Base-by-base conservation (phyloP, 1,139 yeast genomes). In the Starmera stellimalicola region DNA sequence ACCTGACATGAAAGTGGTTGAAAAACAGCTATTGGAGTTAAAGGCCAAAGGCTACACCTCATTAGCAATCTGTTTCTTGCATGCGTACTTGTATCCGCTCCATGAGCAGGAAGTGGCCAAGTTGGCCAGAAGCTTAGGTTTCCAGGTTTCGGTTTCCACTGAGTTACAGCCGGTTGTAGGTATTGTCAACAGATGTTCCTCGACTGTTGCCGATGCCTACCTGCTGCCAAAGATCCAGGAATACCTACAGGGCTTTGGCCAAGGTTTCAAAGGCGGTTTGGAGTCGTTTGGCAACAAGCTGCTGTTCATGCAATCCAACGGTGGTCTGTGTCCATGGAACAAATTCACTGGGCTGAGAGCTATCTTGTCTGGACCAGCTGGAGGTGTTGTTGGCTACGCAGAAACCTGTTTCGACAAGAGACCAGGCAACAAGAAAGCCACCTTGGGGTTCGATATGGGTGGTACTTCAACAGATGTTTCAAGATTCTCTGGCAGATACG, bases 181-280 rank as follows among this genome's bases (percentile, higher is more conserved):
- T 50, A 65, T 70, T 30, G 73, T 79, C 17, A 71, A 81, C 11
- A 60, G 88, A 37, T 78, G 82, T 3, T 76, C 76, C 42, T 76
- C 84, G 14, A 65, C 82, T 6, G 71, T 73, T 11, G 83, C 81
- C 1, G 87, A 80, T 55, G 82, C 87, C 2, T 79, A 79, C 49
- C 57, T 79, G 37, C 75, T 84, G 6, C 88, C 88, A 1, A 77
- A 73, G 26, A 73, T 79, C 29, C 62, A 68, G 37, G 61, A 69
- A 24, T 79, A 79, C 50, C 59, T 79, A 30, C 53, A 62, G 18
- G 66, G 72, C 23, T 76, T 80, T 43, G 68, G 73, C 37, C 47
- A 62, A 5, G 85, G 85, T 3, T 64, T 79, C 44, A 58, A 59
- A 38, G 70, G 71, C 16, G 78, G 75, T 3, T 51, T 70, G 7